Evolutionary conservation across 2,329 filamentous ascomycete genomes (phyloP).

Genomic region (Nigrograna mackinnonii): DNA sequence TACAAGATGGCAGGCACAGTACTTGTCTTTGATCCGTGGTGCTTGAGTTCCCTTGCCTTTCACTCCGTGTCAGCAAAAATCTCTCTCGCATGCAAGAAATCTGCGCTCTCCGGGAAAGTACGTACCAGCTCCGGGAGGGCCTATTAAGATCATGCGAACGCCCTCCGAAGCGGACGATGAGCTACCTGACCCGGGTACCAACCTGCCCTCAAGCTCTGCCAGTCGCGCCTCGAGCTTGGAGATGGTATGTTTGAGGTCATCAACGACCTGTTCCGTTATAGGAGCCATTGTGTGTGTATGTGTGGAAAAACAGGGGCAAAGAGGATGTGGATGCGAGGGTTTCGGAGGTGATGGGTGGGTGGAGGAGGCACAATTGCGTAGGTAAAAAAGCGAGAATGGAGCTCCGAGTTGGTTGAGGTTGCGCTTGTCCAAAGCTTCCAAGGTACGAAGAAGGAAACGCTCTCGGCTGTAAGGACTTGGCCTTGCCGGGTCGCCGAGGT

Average conservation of each 20-base stretch:
- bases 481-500: slow-evolving; percentile 3
- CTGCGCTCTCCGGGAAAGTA: slow-evolving; percentile 1
- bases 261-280: slow-evolving; percentile 77
- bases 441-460: too few relatives aligned
- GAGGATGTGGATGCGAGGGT: slow-evolving; percentile 5
- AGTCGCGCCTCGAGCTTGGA: slow-evolving; percentile 83
- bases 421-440: slow-evolving; percentile 6
- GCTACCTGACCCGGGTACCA: slow-evolving; percentile 48
- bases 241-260: slow-evolving; percentile 83
- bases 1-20: slow-evolving; percentile 95
- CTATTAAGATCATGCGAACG: slow-evolving; percentile 97
- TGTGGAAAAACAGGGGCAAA: slow-evolving; percentile 13
- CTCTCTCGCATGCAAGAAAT: background rate
- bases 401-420: slow-evolving; percentile 9
- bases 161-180: slow-evolving; percentile 55
- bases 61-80: slow-evolving; percentile 25
- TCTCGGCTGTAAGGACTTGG: slow-evolving; percentile 9
- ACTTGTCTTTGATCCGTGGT: slow-evolving; percentile 97
- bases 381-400: slow-evolving; percentile 10
- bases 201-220: slow-evolving; percentile 77
- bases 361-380: slow-evolving; percentile 18
- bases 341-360: slow-evolving; percentile 12
- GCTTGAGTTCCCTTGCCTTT: slow-evolving; percentile 98
- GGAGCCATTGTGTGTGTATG: slow-evolving; percentile 72
- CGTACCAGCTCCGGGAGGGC: slow-evolving; percentile 94